Evolutionary conservation across 495 filamentous ascomycete species (phyloP), one percentile per base, ranked within the genome.

Genomic region (Collariella sp.): DNA sequence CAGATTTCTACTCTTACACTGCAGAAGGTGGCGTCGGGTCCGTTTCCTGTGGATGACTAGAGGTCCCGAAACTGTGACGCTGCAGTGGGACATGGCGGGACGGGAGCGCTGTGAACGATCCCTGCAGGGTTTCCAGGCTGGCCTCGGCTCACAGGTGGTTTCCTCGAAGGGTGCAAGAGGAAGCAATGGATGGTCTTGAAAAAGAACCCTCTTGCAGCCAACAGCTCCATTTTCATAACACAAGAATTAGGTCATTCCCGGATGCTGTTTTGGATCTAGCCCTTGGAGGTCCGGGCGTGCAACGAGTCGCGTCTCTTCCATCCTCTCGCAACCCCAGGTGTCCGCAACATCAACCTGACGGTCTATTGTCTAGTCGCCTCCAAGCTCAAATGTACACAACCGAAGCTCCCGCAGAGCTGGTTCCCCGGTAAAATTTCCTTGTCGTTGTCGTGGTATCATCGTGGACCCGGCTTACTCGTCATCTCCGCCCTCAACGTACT

Each of bases 401-500:
- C 23, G 46, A 47, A 40, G 39, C 29, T 16, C 26, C 39, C 23
- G n/a, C 49, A 38, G 36, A 46, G 5, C 46, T 29, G 43, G 5
- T 7, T 18, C 26, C 26, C 26, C 43, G 43, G 33, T 22, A 5
- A n/a, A 46, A 18, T 35, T 55, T 36, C 36, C 41, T 40, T 46
- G 33, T 35, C 16, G 23, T 43, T 19, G 23, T 23, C 40, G 41
- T 52, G 18, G 29, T 45, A 36, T 46, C 31, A 12, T 44, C 16
- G 33, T 12, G 16, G 31, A 35, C n/a, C 35, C 34, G 19, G 41
- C 41, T 44, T 61, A 59, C 44, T 67, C 62, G 34, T 70, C 68
- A 31, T 69, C 66, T 41, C 62, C 67, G 26, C 79, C 76, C 65
- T 85, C 68, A 60, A 90, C 70, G 70, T 96, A 99, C 66, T 80